phyloP scores from a whole-genome alignment of 352 stramenopile genomes.

The Globisporangium spinosum region DNA sequence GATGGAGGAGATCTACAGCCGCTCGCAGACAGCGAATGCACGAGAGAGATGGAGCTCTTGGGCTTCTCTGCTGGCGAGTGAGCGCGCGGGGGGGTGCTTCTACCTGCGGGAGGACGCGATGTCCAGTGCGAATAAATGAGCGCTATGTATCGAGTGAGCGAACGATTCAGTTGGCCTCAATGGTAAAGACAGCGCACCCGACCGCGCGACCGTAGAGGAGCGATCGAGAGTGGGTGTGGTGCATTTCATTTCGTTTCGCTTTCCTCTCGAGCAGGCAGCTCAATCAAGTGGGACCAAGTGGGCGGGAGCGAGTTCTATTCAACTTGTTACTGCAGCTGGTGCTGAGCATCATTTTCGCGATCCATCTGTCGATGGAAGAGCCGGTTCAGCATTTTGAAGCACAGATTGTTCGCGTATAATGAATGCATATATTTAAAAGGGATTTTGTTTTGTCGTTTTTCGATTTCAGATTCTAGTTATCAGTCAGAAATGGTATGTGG shows the following conservation, averaged over 20 bases:
- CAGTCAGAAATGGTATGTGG: too few relatives aligned
- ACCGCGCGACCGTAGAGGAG: background rate
- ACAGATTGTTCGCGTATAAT: background rate
- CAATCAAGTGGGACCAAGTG: background rate
- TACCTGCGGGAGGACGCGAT: conserved; percentile 1
- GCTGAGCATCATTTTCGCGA: background rate
- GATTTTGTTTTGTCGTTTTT: background rate
- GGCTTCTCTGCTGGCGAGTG: background rate
- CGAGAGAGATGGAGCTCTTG: background rate
- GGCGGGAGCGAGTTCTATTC: background rate
- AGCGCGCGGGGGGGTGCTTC: background rate
- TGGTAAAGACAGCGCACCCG: background rate
- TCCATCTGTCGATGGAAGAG: background rate
- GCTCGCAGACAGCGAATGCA: background rate
- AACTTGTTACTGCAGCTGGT: background rate
- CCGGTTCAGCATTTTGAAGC: background rate
- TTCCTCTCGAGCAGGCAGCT: background rate
- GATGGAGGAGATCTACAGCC: background rate
- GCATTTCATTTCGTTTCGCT: too few relatives aligned
- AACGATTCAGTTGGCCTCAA: background rate
- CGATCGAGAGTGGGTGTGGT: background rate
- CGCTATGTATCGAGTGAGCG: background rate
- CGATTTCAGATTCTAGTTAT: too few relatives aligned
- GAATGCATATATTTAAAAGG: background rate
- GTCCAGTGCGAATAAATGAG: background rate